phyloP scores from a whole-genome alignment of 495 filamentous ascomycete genomes.

The Trichoderma asperelloides region DNA sequence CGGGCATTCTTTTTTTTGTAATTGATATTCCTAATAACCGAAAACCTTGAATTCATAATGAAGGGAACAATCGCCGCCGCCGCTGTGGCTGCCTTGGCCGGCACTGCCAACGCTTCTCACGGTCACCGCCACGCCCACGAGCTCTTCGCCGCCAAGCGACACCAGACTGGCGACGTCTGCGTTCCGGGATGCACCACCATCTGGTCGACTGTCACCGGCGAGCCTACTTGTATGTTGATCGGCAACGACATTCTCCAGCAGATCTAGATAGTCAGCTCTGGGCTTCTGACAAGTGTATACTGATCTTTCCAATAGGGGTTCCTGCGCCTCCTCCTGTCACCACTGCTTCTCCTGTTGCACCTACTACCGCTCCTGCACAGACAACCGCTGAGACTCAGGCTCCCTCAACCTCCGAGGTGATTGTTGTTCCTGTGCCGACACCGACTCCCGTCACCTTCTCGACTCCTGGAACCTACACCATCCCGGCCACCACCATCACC shows the following conservation, averaged over 20 bases:
- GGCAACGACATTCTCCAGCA: neutral
- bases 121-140: constrained; percentile 53
- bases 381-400: neutral
- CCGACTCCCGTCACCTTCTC: constrained; percentile 57
- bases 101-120: constrained; percentile 51
- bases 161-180: constrained; percentile 26
- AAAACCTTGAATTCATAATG: constrained; percentile 41
- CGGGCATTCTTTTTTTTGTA: constrained; percentile 69
- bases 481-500: constrained; percentile 66
- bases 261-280: neutral
- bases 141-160: constrained; percentile 43
- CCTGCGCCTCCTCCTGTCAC: neutral
- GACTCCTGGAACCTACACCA: constrained; percentile 68
- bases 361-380: neutral
- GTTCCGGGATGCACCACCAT: constrained; percentile 64
- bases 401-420: constrained; percentile 24
- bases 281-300: neutral
- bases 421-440: constrained; percentile 46
- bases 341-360: neutral
- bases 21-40: constrained; percentile 17
- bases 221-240: constrained; percentile 45
- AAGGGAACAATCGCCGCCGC: constrained; percentile 58
- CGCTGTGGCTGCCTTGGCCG: constrained; percentile 57
- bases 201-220: constrained; percentile 48
- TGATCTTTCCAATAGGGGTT: neutral